A percentile compares a stretch with the other conserved stretches of the same genome.
Conservation (phyloP, 805 yeast species). For the Myxozyma vanderwaltii region DNA sequence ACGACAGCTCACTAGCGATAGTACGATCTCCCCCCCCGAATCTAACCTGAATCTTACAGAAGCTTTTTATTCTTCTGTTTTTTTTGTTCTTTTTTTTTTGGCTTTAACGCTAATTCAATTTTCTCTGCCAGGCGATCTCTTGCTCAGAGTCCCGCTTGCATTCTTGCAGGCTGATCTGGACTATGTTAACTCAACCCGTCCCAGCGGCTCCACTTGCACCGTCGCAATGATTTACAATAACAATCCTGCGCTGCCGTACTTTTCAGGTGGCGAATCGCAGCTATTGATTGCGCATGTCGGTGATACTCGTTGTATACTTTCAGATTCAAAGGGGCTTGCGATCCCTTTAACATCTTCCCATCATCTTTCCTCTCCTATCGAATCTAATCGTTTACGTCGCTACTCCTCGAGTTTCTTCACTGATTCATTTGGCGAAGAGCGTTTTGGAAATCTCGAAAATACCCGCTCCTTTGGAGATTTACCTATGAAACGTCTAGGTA, state of each 20-base stretch:
- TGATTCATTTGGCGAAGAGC: slow-evolving; percentile 90
- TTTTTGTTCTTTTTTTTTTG: not conserved
- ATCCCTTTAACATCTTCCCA: slow-evolving; percentile 78
- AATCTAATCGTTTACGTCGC: slow-evolving; percentile 67
- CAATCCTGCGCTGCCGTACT: slow-evolving; percentile 47
- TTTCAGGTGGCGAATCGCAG: slow-evolving; percentile 64
- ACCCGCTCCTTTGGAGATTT: slow-evolving; percentile 94
- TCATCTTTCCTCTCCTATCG: slow-evolving; percentile 83
- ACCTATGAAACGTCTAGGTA: slow-evolving; percentile 76
- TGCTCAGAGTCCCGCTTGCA: slow-evolving; percentile 61
- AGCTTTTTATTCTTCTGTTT: not conserved
- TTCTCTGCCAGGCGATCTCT: slow-evolving; percentile 55
- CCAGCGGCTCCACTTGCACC: slow-evolving; percentile 73
- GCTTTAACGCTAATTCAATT: not conserved
- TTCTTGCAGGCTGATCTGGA: slow-evolving; percentile 67
- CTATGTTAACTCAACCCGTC: slow-evolving; percentile 44
- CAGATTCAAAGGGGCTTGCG: slow-evolving; percentile 78
- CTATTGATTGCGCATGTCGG: slow-evolving; percentile 88
- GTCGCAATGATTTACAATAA: slow-evolving; percentile 59
- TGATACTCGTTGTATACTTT: slow-evolving; percentile 83
- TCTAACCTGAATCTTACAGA: not conserved
- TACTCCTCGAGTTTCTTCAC: slow-evolving; percentile 66
- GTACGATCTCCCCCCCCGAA: slow-evolving; percentile 2
- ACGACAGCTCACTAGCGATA: slow-evolving; percentile 36
- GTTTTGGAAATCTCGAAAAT: slow-evolving; percentile 82